Evolutionary conservation across 768 basidiomycete species (phyloP).

Genomic region (Psilocybe cyanescens): DNA sequence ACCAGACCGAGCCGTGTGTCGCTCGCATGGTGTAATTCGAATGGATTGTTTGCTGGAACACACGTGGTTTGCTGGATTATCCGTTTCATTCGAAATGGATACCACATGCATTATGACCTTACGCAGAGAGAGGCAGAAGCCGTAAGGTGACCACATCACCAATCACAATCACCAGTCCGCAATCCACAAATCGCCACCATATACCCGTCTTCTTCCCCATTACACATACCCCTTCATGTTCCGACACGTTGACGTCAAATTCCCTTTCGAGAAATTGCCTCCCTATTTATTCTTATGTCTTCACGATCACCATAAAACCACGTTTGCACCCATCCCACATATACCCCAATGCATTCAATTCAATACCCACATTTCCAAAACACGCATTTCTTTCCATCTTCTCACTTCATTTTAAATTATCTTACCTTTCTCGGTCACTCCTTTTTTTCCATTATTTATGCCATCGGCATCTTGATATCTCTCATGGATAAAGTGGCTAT

Average conservation of each 20-base stretch:
- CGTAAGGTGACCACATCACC: not conserved
- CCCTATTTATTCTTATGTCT: not conserved
- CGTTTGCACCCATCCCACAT: not conserved
- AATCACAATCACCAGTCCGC: not conserved
- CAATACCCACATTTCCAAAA: not conserved
- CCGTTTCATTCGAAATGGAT: conserved; percentile 38
- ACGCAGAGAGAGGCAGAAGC: conserved; percentile 29
- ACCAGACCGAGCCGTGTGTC: conserved; percentile 34
- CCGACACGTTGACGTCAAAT: not conserved
- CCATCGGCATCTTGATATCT: not conserved
- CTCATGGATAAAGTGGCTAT: not conserved
- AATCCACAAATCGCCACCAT: not conserved
- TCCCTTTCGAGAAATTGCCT: not conserved
- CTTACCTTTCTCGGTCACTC: conserved; percentile 2
- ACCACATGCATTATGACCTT: conserved; percentile 52
- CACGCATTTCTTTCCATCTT: not conserved
- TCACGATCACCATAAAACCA: not conserved
- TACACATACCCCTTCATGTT: not conserved
- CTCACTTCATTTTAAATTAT: not conserved
- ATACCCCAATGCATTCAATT: not conserved
- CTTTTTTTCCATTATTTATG: not conserved
- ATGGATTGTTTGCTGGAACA: conserved; percentile 54
- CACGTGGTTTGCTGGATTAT: conserved; percentile 56
- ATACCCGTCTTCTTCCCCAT: not conserved
- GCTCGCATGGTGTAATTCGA: conserved; percentile 46